Conservation (phyloP, 495 filamentous ascomycete genomes). For the Aspergillus bridgeri region DNA sequence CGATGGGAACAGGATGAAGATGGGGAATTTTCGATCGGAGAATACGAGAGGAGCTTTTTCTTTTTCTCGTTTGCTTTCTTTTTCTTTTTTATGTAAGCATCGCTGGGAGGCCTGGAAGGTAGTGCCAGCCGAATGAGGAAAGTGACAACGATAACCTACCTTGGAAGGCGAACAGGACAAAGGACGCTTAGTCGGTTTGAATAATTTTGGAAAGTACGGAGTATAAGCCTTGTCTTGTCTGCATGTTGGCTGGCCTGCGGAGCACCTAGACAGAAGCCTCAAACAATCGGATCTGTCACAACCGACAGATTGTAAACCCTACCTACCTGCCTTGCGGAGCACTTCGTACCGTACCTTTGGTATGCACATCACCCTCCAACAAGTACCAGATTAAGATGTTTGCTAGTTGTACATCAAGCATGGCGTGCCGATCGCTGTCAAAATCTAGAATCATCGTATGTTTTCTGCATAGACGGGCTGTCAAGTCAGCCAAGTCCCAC, state of each 20-base stretch:
- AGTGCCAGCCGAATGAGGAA: not conserved
- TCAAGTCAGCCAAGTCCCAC: not conserved
- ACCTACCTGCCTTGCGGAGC: not conserved
- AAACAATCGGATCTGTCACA: not conserved
- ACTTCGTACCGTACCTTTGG: not conserved
- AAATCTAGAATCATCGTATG: not conserved
- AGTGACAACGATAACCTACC: not conserved
- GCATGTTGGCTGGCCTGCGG: not conserved
- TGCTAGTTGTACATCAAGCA: not conserved
- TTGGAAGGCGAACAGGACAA: not conserved
- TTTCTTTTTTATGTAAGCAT: not conserved
- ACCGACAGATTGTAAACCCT: not conserved
- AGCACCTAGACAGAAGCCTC: not conserved
- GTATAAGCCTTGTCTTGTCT: not conserved
- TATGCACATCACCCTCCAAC: not conserved
- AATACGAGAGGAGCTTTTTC: not conserved
- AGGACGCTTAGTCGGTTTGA: not conserved
- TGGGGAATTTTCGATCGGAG: not conserved
- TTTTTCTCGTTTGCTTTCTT: not conserved
- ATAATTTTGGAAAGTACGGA: not conserved
- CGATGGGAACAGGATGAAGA: not conserved
- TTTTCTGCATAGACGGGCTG: not conserved
- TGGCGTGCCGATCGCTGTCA: not conserved
- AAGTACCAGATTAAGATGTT: not conserved
- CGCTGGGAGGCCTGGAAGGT: not conserved